phyloP scores from a whole-genome alignment of 2,329 filamentous ascomycete species.

The Chaetomiaceae sp. region DNA sequence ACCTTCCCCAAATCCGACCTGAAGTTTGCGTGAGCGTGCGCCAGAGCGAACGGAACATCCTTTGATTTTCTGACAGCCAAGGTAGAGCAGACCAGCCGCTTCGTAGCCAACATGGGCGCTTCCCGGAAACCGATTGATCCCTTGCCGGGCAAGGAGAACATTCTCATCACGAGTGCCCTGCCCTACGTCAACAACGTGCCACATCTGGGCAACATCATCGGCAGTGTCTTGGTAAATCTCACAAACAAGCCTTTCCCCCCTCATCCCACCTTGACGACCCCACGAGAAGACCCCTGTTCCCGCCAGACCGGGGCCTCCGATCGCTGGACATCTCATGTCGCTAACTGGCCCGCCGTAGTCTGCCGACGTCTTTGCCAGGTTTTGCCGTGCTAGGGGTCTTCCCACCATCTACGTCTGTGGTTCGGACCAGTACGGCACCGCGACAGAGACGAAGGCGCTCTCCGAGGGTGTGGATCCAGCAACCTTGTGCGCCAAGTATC shows the following conservation, averaged over 20 bases:
- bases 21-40: background rate
- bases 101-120: slow-evolving; percentile 13
- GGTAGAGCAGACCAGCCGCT: background rate
- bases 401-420: slow-evolving; percentile 83
- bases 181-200: slow-evolving; percentile 77
- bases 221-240: slow-evolving; percentile 58
- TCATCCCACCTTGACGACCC: background rate
- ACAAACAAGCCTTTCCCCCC: slow-evolving; percentile 1
- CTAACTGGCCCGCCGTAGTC: slow-evolving; percentile 35
- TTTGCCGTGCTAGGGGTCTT: slow-evolving; percentile 71
- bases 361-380: slow-evolving; percentile 80
- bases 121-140: slow-evolving; percentile 50
- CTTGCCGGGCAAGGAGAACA: slow-evolving; percentile 70
- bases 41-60: slow-evolving; percentile 10
- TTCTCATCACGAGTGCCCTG: slow-evolving; percentile 85
- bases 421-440: slow-evolving; percentile 89
- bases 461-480: slow-evolving; percentile 78
- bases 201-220: slow-evolving; percentile 84
- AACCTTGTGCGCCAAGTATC: slow-evolving; percentile 87
- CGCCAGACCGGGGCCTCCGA: background rate
- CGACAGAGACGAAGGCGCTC: slow-evolving; percentile 90
- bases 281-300: slow-evolving; percentile 1
- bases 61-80: background rate
- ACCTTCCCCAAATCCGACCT: slow-evolving; percentile 9
- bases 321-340: background rate